Evolutionary conservation across 306 rosid genomes (phyloP), one percentile per base, ranked within the genome.

Genomic region (Cicer yamashitae): DNA sequence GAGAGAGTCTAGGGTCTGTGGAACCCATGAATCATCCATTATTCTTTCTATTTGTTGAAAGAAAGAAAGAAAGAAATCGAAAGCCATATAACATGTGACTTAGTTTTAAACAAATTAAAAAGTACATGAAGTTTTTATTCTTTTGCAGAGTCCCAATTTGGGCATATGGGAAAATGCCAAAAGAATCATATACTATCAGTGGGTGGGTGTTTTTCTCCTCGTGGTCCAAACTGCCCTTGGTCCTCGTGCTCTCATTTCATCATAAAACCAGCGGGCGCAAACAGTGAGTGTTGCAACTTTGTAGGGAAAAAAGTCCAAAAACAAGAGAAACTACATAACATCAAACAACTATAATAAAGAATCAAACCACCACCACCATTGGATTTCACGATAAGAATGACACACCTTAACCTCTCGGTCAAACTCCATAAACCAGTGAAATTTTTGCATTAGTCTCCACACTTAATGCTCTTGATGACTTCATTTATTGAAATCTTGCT

Each of bases 1-100:
- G 39, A 89, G 83, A 77, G 86, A 84, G 78, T 89, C 91, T 0
- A 89, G 67, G 76, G 66, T 67, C 53, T 91, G 83, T 39, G 64
- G 2, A 43, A 86, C 86, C 82, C 69, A 76, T 52, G 83, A 82
- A 64, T 14, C 61, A 25, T 80, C 88, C 87, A 87, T 89, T 73
- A 74, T 52, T 7, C 13, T 14, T 7, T 18, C 45, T 67, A 15
- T 40, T 41, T 40, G 51, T 18, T 6, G 51, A 2, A 25, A 71
- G 53, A 30, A 68, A 20, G 22, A 70, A 7, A 0, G 18, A 17
- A 43, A n/a, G 20, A 48, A 17, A 12, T 6, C 8, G 10, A 53
- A 45, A 51, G 47, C 56, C 43, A 48, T 68, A 53, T 17, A 69
- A 69, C 59, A 81, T 75, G 80, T 70, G 77, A 81, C 45, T 53